Percentiles rank a stretch among this genome's conserved stretches.
Conservation (phyloP, 169 alveolate species). For the Theileria orientalis region DNA sequence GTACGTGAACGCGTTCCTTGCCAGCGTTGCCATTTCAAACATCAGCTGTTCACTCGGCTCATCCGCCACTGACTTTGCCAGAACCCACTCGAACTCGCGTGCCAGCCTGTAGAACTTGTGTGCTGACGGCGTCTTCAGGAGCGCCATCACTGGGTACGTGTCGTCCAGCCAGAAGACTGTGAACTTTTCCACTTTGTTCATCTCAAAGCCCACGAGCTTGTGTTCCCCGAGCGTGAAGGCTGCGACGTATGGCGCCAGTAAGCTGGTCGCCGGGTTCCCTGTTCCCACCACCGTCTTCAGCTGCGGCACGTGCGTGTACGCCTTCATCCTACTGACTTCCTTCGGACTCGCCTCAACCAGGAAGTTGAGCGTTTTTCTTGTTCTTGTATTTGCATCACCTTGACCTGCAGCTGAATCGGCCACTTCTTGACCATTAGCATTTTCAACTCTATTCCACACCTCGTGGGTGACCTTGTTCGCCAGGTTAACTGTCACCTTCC, state of each 20-base stretch:
- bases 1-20: background rate
- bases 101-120: slow-evolving; percentile 8
- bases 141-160: background rate
- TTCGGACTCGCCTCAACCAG: background rate
- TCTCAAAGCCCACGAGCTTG: background rate
- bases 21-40: background rate
- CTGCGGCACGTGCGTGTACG: background rate
- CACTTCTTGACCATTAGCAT: too few relatives aligned
- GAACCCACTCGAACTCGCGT: background rate
- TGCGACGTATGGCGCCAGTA: background rate
- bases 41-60: background rate
- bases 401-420: background rate
- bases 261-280: background rate
- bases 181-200: slow-evolving; percentile 1
- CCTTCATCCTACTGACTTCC: background rate
- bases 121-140: background rate
- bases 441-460: background rate
- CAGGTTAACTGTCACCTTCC: background rate
- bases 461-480: background rate
- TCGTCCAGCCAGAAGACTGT: slow-evolving; percentile 11
- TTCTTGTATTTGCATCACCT: background rate
- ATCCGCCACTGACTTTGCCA: background rate
- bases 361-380: background rate
- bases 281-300: background rate
- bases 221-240: background rate